These are phyloP conservation scores for Urtica urens DNA, from an alignment of 306 rosid species.

Conservation along the genomic window DNA sequence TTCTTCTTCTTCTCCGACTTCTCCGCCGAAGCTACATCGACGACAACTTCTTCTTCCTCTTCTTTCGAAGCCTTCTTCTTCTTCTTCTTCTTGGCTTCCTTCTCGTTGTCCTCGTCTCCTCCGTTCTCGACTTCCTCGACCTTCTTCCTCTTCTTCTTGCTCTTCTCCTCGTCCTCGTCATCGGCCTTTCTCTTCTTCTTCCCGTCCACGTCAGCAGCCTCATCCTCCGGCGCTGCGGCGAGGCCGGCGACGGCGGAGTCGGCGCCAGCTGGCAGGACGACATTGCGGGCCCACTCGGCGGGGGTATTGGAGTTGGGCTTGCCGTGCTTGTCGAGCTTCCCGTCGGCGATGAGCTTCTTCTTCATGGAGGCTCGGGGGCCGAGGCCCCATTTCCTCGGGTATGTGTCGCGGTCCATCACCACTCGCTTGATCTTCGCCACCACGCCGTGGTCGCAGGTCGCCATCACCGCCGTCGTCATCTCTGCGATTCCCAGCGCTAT, in stretches of 20 bases:
- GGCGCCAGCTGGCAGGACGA: constrained; percentile 50
- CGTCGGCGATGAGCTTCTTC: constrained; percentile 53
- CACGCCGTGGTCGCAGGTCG: constrained; percentile 77
- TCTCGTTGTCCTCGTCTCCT: constrained; percentile 20
- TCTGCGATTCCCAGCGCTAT: constrained; percentile 79
- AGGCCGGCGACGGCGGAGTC: constrained; percentile 44
- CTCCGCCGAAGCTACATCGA: constrained; percentile 37
- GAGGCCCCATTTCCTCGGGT: constrained; percentile 83
- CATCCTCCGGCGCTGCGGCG: constrained; percentile 39
- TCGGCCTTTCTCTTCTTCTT: constrained; percentile 29
- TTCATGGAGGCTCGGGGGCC: constrained; percentile 79
- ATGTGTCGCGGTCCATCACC: constrained; percentile 82
- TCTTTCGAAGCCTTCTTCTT: constrained; percentile 17
- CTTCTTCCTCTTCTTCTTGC: constrained; percentile 40
- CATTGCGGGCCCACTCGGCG: constrained; percentile 54
- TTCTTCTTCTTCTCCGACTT: constrained; percentile 21
- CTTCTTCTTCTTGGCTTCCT: constrained; percentile 23
- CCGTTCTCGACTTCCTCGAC: constrained; percentile 20
- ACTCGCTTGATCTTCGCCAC: constrained; percentile 87
- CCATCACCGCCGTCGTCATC: constrained; percentile 82
- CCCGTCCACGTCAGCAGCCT: constrained; percentile 13
- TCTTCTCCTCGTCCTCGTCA: constrained; percentile 16
- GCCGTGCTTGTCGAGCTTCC: constrained; percentile 68
- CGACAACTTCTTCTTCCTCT: constrained; percentile 19
- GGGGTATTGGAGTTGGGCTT: constrained; percentile 61